These are phyloP conservation scores for Colletotrichum noveboracense DNA, from an alignment of 2,329 filamentous ascomycete genomes.

Conservation along the genomic window DNA sequence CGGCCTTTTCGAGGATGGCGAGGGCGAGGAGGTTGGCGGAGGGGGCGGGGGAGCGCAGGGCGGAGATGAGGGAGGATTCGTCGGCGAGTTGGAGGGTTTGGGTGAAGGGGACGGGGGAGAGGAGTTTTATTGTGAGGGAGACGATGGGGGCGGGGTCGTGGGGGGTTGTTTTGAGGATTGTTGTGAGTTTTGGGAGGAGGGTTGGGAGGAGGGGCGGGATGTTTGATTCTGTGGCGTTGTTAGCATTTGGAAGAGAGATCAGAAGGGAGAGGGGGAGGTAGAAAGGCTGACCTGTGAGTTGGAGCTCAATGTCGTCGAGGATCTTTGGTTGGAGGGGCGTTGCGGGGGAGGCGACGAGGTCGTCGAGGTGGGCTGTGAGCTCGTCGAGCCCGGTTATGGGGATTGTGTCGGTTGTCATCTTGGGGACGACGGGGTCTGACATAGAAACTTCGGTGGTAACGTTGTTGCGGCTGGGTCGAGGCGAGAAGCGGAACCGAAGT, in stretches of 20 bases:
- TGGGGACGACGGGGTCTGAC: constrained; percentile 37
- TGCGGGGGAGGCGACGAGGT: constrained; percentile 49
- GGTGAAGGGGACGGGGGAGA: constrained; percentile 57
- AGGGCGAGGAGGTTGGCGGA: constrained; percentile 65
- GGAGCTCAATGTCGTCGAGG: constrained; percentile 64
- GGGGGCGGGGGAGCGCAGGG: constrained; percentile 58
- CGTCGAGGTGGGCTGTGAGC: constrained; percentile 58
- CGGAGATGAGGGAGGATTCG: constrained; percentile 54
- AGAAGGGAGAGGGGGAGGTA: no score
- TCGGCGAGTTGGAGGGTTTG: constrained; percentile 57
- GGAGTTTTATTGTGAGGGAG: constrained; percentile 60
- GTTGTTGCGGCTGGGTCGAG: not conserved
- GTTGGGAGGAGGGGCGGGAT: constrained; percentile 55
- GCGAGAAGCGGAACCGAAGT: not conserved
- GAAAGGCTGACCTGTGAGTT: constrained; percentile 52
- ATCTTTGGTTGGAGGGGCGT: constrained; percentile 51
- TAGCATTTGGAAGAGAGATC: no score
- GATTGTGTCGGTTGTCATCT: constrained; percentile 43
- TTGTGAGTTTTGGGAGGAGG: constrained; percentile 58
- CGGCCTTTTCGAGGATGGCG: constrained; percentile 60
- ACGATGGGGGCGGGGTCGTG: constrained; percentile 57
- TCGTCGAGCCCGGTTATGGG: constrained; percentile 58
- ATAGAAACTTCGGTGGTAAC: constrained; percentile 21
- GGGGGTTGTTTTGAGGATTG: constrained; percentile 55
- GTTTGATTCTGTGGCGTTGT: constrained; percentile 48